phyloP scores from a whole-genome alignment of 768 basidiomycete species.

The Tulasnella sp. region DNA sequence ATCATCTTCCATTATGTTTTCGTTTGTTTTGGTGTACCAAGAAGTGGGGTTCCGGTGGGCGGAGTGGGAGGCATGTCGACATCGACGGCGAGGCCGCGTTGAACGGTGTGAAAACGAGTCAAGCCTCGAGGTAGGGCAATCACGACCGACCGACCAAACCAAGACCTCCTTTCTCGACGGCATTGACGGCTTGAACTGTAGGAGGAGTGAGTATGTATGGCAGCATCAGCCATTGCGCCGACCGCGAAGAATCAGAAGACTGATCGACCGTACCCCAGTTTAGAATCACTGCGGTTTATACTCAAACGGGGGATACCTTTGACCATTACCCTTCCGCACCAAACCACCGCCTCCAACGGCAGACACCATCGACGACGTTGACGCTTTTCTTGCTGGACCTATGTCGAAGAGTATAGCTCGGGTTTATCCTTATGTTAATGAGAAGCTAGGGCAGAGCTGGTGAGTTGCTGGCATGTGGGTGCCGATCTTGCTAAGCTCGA shows the following conservation, averaged over 20 bases:
- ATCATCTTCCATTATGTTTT: neutral
- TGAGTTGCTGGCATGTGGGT: constrained; percentile 36
- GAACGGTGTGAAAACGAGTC: constrained; percentile 15
- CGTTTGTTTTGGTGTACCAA: neutral
- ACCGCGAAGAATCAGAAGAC: neutral
- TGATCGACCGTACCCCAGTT: neutral
- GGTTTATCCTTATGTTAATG: constrained; percentile 57
- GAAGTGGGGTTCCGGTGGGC: neutral
- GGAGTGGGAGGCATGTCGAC: constrained; percentile 2
- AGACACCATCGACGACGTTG: neutral
- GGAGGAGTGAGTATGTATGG: neutral
- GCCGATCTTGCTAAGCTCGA: neutral
- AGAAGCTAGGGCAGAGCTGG: constrained; percentile 55
- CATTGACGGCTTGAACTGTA: neutral
- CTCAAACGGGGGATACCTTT: neutral
- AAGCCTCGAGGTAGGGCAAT: constrained; percentile 1
- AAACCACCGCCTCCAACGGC: neutral
- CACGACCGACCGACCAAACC: neutral
- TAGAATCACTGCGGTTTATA: neutral
- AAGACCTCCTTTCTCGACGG: neutral
- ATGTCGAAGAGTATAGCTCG: constrained; percentile 43
- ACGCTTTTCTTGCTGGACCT: neutral
- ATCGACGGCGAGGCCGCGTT: neutral
- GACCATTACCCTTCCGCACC: neutral
- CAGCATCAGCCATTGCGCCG: neutral